Evolutionary conservation across 345 rosid genomes (phyloP).

Genomic region (Limnanthes douglasii): DNA sequence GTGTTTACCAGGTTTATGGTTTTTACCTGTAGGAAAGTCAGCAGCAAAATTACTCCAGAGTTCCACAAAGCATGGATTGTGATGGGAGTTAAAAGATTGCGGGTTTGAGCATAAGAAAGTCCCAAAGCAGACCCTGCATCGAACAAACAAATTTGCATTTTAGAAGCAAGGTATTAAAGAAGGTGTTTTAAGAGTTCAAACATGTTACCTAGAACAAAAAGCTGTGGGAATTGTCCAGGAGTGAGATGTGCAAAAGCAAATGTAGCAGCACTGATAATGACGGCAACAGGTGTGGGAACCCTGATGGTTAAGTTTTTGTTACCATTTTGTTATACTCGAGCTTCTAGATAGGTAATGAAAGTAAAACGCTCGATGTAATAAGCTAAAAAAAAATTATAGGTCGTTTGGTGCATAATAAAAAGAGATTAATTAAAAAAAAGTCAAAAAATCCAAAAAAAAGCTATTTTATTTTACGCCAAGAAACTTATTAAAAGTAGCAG

Average conservation of each 20-base stretch:
- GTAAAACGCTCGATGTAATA: no score
- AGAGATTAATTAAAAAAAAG: not conserved
- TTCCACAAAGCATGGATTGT: conserved; percentile 82
- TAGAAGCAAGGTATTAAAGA: not conserved
- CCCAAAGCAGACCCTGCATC: conserved; percentile 55
- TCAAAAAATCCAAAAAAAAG: no score
- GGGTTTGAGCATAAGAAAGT: conserved; percentile 78
- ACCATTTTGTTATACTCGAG: no score
- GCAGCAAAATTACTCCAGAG: conserved; percentile 69
- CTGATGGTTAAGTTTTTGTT: no score
- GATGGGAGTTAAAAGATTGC: conserved; percentile 71
- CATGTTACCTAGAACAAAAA: conserved; percentile 56
- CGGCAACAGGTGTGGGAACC: conserved; percentile 82
- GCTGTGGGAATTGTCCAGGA: conserved; percentile 86
- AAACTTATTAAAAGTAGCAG: no score
- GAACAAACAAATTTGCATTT: conserved; percentile 1
- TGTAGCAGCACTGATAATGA: conserved; percentile 73
- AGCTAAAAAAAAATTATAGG: not conserved
- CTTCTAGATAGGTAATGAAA: no score
- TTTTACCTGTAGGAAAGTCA: conserved; percentile 78
- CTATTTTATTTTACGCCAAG: no score
- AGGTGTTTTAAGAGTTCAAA: conserved; percentile 1
- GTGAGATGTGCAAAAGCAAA: conserved; percentile 89
- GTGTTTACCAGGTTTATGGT: not conserved
- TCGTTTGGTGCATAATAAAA: conserved; percentile 1